Evolutionary conservation across 192 early-diverging fungal species (phyloP).

Genomic region (Backusella mclennaniae): DNA sequence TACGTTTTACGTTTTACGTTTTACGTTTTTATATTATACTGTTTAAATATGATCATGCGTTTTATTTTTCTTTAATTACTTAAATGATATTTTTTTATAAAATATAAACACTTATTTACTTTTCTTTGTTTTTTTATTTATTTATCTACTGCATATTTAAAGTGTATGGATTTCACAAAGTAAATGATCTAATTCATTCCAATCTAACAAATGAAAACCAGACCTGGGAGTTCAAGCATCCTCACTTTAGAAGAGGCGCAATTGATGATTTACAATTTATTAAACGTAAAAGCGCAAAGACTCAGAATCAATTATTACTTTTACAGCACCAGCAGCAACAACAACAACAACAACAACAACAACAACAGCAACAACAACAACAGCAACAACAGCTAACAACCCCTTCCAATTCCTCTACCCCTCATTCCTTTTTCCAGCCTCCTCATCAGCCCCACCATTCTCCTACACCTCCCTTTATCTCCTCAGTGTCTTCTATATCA

Average conservation of each 20-base stretch:
- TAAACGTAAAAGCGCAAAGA: constrained; percentile 37
- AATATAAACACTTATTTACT: background rate
- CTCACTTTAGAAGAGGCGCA: constrained; percentile 71
- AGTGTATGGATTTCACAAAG: constrained; percentile 21
- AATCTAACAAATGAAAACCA: constrained; percentile 58
- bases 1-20: background rate
- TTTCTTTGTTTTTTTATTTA: background rate
- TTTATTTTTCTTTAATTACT: background rate
- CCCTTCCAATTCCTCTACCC: background rate
- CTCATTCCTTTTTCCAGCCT: background rate
- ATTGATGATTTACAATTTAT: constrained; percentile 46
- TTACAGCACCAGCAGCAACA: constrained; percentile 8
- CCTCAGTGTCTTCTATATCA: background rate
- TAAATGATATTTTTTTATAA: background rate
- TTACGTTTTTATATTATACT: background rate
- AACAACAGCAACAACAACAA: constrained; percentile 22
- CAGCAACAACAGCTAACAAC: background rate
- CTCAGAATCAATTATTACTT: background rate
- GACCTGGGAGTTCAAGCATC: constrained; percentile 89
- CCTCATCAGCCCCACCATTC: background rate
- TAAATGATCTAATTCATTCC: constrained; percentile 38
- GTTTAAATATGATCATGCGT: background rate
- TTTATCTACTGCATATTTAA: background rate
- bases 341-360: background rate
- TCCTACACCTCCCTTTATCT: background rate